These are phyloP conservation scores for Colletotrichum tamarilloi DNA, from an alignment of 2,329 filamentous ascomycete species.

Conservation along the genomic window DNA sequence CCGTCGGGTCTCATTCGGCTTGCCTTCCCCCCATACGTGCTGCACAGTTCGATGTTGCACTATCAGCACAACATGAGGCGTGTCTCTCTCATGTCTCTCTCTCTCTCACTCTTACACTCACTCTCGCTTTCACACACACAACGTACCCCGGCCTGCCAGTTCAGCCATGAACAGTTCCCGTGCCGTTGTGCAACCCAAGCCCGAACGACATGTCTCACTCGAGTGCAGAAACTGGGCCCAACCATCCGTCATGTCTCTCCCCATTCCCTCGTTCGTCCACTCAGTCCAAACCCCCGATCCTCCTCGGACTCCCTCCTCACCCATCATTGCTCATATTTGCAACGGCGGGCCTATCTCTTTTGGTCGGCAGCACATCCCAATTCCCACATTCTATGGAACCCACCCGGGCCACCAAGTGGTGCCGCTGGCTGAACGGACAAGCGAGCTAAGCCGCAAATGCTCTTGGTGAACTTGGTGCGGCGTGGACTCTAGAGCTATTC, in stretches of 20 bases:
- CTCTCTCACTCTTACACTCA: not conserved
- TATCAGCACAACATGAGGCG: not conserved
- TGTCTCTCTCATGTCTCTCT: not conserved
- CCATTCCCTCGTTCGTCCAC: constrained; percentile 1
- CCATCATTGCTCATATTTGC: not conserved
- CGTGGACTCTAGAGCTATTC: constrained; percentile 22
- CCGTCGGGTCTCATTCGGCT: not conserved
- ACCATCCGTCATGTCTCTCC: constrained; percentile 13
- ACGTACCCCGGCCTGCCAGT: not conserved
- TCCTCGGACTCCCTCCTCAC: not conserved
- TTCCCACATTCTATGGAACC: constrained; percentile 29
- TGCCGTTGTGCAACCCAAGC: constrained; percentile 9
- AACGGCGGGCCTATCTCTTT: not conserved
- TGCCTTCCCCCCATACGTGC: not conserved
- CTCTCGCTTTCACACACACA: not conserved
- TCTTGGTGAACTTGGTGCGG: constrained; percentile 18
- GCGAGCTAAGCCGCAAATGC: constrained; percentile 17
- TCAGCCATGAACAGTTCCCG: constrained; percentile 12
- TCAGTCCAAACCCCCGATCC: not conserved
- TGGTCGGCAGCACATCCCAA: constrained; percentile 9
- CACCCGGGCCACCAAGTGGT: constrained; percentile 28
- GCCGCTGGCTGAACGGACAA: constrained; percentile 12
- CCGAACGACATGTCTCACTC: constrained; percentile 24
- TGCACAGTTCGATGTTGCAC: not conserved
- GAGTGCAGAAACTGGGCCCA: constrained; percentile 7